Evolutionary conservation across 192 early-diverging fungal genomes (phyloP).

Genomic region (Coemansia sp.): DNA sequence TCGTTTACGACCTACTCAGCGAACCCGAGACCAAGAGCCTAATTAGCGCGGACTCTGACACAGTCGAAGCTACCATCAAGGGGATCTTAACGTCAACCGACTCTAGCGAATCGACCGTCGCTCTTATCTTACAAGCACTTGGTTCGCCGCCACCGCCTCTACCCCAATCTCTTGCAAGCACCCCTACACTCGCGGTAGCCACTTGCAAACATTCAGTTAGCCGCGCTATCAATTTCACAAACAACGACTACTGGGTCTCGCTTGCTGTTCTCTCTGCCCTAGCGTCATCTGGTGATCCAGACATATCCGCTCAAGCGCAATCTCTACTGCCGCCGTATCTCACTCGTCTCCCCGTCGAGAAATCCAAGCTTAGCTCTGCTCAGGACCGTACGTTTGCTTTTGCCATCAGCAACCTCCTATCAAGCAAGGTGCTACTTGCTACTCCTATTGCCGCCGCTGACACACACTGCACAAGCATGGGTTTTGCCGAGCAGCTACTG

Average conservation of each 20-base stretch:
- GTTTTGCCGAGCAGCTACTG: slow-evolving; percentile 48
- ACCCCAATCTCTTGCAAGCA: slow-evolving; percentile 14
- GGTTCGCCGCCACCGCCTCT: slow-evolving; percentile 14
- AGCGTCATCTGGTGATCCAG: slow-evolving; percentile 12
- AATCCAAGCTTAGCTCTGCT: slow-evolving; percentile 15
- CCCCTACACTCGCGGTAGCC: background rate
- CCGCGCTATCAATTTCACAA: slow-evolving; percentile 19
- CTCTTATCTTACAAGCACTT: slow-evolving; percentile 39
- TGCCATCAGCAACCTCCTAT: slow-evolving; percentile 32
- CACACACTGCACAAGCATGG: slow-evolving; percentile 28
- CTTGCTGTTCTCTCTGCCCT: slow-evolving; percentile 37
- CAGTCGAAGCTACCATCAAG: slow-evolving; percentile 36
- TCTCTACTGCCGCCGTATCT: slow-evolving; percentile 35
- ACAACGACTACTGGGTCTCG: slow-evolving; percentile 42
- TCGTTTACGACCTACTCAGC: slow-evolving; percentile 48
- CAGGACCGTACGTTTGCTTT: slow-evolving; percentile 23
- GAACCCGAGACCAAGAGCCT: slow-evolving; percentile 28
- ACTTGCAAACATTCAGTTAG: slow-evolving; percentile 17
- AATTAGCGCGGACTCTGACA: slow-evolving; percentile 32
- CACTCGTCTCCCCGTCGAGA: slow-evolving; percentile 33
- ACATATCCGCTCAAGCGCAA: slow-evolving; percentile 26
- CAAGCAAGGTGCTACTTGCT: slow-evolving; percentile 8
- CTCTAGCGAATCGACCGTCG: slow-evolving; percentile 15
- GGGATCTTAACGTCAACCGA: slow-evolving; percentile 34
- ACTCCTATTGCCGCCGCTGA: background rate